Evolutionary conservation across 192 early-diverging fungal species (phyloP), one percentile per base, ranked within the genome.

Genomic region (Allomyces javanicus): DNA sequence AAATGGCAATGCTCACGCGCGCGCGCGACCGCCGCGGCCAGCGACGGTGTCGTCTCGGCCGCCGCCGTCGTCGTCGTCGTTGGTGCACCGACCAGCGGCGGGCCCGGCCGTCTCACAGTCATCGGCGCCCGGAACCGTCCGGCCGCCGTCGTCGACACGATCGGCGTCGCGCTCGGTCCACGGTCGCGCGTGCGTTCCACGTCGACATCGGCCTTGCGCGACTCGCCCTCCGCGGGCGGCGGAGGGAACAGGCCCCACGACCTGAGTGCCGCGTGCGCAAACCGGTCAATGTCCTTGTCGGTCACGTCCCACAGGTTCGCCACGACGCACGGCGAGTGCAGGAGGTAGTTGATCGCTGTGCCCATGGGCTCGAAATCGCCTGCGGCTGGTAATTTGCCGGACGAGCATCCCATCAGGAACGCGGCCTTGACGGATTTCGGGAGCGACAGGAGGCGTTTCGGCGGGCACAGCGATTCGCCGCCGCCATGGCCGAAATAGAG

Each of bases 301-400:
- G 94, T 96, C 9, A 99, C 92, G 73, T 99, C 96, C 96, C 96
- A 99, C 24, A 99, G 75, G 65, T 95, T 99, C 23, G 88, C 92
- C 4, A 94, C 87, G 0, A 99, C 69, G 0, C 91, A 79, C 7
- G 88, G 89, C 68, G 89, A 82, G 65, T 50, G 44, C 44, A 93
- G 71, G 24, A 99, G 63, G 70, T 94, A 99, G 70, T 92, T 84
- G 22, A 91, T 67, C 0, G 87, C 83, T 25, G 85, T 85, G 3
- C 96, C 94, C 50, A 78, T 72, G 2, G 94, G 87, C 70, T 99
- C 93, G 75, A 89, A 97, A 64, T 94, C 91, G 0, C 94, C 94
- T 0, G 67, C 76, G 1, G 78, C 71, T 63, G 78, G 75, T 10
- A 97, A 73, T 22, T 73, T 72, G 22, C 94, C 96, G 67, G 91